phyloP scores from a whole-genome alignment of 805 yeast species.

The Metschnikowia amazonensis region DNA sequence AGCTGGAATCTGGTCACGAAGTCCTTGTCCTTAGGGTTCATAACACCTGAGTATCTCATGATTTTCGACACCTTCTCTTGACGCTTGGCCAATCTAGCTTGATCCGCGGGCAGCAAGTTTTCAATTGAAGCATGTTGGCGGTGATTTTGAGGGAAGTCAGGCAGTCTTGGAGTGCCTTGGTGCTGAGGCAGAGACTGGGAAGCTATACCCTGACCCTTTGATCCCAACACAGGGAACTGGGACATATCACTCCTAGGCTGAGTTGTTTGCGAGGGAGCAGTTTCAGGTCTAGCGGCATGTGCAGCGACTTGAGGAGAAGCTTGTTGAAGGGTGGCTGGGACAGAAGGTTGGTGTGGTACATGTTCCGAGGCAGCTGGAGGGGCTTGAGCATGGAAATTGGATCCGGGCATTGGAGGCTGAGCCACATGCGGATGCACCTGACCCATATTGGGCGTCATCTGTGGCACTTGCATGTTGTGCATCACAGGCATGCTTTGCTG shows the following conservation, averaged over 20 bases:
- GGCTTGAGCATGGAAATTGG: background rate
- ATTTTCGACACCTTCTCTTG: conserved; percentile 74
- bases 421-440: conserved; percentile 8
- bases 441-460: conserved; percentile 9
- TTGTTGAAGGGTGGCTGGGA: conserved; percentile 1
- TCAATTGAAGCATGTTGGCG: conserved; percentile 20
- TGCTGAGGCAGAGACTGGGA: conserved; percentile 8
- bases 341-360: conserved; percentile 7
- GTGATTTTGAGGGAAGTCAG: conserved; percentile 19
- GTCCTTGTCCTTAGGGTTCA: conserved; percentile 97
- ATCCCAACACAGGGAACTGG: conserved; percentile 55
- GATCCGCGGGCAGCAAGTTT: conserved; percentile 66
- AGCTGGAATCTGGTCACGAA: conserved; percentile 91
- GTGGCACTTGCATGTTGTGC: conserved; percentile 18
- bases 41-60: conserved; percentile 81
- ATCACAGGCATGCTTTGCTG: conserved; percentile 25
- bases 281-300: conserved; percentile 11
- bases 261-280: background rate
- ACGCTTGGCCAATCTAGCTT: conserved; percentile 60
- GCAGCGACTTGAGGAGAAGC: conserved; percentile 10
- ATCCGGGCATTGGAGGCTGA: conserved; percentile 19
- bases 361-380: background rate
- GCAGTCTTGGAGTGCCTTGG: background rate
- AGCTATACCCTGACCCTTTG: conserved; percentile 29
- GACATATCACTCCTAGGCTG: conserved; percentile 30